phyloP scores from a whole-genome alignment of 176 grass and related monocot species.

The Lolium rigidum region DNA sequence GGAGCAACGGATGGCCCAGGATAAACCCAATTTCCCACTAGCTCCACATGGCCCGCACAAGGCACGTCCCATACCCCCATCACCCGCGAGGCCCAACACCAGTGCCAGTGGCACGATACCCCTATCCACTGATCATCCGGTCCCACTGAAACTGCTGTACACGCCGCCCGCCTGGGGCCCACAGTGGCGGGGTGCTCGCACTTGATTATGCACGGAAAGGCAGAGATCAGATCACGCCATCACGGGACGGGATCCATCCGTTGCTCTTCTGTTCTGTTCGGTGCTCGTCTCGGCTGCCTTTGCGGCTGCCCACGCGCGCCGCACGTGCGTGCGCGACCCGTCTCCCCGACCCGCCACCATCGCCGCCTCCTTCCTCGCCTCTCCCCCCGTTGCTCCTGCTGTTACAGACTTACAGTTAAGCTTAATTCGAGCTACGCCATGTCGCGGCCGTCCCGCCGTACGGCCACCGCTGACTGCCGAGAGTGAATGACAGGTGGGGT shows the following conservation, averaged over 20 bases:
- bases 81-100: too few relatives aligned
- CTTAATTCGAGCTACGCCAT: background rate
- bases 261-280: background rate
- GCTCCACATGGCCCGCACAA: too few relatives aligned
- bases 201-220: background rate
- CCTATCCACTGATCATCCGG: background rate
- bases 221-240: slow-evolving; percentile 30
- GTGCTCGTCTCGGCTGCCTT: slow-evolving; percentile 14
- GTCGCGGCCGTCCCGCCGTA: background rate
- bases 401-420: slow-evolving; percentile 17
- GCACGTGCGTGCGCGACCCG: slow-evolving; percentile 32
- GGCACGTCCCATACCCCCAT: too few relatives aligned
- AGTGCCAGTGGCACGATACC: background rate
- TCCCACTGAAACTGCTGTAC: background rate
- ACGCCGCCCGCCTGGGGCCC: background rate
- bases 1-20: too few relatives aligned
- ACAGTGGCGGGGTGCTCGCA: slow-evolving; percentile 5
- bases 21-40: too few relatives aligned
- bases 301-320: slow-evolving; percentile 37
- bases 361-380: background rate
- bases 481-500: background rate
- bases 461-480: background rate
- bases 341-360: background rate
- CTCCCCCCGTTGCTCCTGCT: background rate
- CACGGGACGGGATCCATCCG: background rate